phyloP scores from a whole-genome alignment of 1,284 basidiomycete species.

The Apiotrichum gamsii region DNA sequence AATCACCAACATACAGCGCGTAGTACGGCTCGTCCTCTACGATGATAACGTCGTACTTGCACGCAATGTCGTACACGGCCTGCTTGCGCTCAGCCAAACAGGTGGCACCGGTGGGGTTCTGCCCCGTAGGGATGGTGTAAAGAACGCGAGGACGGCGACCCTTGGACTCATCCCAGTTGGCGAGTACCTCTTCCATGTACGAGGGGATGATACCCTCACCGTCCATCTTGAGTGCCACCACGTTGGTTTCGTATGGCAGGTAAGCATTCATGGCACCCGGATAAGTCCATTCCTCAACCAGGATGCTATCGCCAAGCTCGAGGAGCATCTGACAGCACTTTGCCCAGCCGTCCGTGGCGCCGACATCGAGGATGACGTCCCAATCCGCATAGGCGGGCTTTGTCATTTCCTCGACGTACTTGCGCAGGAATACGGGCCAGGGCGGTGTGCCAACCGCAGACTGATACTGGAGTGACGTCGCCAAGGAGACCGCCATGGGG shows the following conservation, averaged over 20 bases:
- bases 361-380: conserved; percentile 58
- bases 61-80: conserved; percentile 69
- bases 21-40: conserved; percentile 79
- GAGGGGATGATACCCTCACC: conserved; percentile 62
- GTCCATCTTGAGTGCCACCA: conserved; percentile 59
- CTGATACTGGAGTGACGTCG: conserved; percentile 66
- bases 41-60: conserved; percentile 69
- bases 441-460: conserved; percentile 43
- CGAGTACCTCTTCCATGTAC: conserved; percentile 57
- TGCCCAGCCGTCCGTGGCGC: conserved; percentile 66
- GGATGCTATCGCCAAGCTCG: conserved; percentile 65
- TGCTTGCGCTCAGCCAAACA: conserved; percentile 64
- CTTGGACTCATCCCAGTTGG: conserved; percentile 58
- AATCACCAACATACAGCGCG: conserved; percentile 51
- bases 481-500: conserved; percentile 54
- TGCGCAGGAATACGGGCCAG: conserved; percentile 46
- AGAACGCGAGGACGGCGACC: conserved; percentile 57
- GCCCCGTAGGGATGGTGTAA: conserved; percentile 54
- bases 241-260: conserved; percentile 31
- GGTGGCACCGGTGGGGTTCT: conserved; percentile 70
- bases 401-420: conserved; percentile 60
- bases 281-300: conserved; percentile 57
- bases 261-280: conserved; percentile 46
- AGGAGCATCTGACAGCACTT: conserved; percentile 55
- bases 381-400: conserved; percentile 65